Evolutionary conservation across 2,329 filamentous ascomycete genomes (phyloP), one percentile per base, ranked within the genome.

Genomic region (Anthostomella pinea): DNA sequence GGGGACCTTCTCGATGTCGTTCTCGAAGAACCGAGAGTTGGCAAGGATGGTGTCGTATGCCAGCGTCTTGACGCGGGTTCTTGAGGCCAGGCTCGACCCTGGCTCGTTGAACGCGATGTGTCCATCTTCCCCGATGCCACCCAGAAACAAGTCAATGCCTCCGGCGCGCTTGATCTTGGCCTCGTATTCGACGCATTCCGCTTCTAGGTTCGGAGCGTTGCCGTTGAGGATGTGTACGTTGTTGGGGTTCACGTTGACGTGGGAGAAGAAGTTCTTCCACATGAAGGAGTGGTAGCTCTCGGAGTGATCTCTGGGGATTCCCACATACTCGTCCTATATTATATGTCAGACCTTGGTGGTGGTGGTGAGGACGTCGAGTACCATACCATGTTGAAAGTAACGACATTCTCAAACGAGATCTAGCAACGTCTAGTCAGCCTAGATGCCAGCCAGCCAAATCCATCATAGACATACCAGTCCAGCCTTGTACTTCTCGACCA

Each of bases 81-180:
- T 77, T 38, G 83, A 88, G 50, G 77, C 76, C 43, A 94, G 67
- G 41, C 82, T 87, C 8, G 85, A 89, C 25, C 87, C 87, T 4
- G 87, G 87, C 65, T 94, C 87, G 64, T 94, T 94, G 75, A 94
- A 94, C 31, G 87, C 87, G 47, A 94, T 87, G 63, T 94, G 87
- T 5, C 87, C 87, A 58, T 94, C 87, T 37, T 87, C 83, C 19
- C 87, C 87, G 37, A 94, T 88, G 26, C 87, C 87, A 11, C 85
- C 86, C 4, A 94, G 75, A 66, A 93, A 94, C 17, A 93, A 75
- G 60, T 93, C 86, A 46, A 94, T 93, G 33, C 87, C 87, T 32
- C 87, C 87, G 19, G 70, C 77, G 25, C 71, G 69, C 57, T 78
- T 78, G 64, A 94, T 93, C 56, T 83, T 81, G 35, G 80, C 79